Conservation (phyloP, 805 yeast species). For the Torulaspora franciscae region DNA sequence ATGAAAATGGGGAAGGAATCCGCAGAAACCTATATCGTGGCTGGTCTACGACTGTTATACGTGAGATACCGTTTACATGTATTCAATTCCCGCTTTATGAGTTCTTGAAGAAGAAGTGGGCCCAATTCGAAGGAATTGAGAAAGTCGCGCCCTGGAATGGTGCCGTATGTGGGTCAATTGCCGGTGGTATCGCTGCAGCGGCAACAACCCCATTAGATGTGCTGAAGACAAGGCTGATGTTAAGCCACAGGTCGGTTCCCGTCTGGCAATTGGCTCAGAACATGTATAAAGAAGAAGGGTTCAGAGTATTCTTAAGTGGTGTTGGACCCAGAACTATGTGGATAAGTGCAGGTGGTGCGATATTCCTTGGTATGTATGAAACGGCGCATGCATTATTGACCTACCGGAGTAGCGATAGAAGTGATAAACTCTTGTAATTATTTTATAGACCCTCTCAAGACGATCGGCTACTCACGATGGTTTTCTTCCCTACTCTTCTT, state of each 20-base stretch:
- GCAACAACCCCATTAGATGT: constrained; percentile 77
- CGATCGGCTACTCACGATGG: constrained; percentile 34
- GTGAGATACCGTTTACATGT: constrained; percentile 95
- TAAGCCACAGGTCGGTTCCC: constrained; percentile 47
- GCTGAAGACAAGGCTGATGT: constrained; percentile 80
- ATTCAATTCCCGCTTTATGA: constrained; percentile 96
- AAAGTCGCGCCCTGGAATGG: constrained; percentile 65
- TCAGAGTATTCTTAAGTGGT: constrained; percentile 68
- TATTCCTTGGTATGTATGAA: constrained; percentile 92
- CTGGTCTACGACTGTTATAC: constrained; percentile 83
- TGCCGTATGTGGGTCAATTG: constrained; percentile 75
- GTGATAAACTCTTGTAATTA: constrained; percentile 16
- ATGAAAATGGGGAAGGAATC: constrained; percentile 72
- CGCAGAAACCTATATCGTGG: constrained; percentile 83
- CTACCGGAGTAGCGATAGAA: constrained; percentile 5
- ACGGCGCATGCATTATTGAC: constrained; percentile 44
- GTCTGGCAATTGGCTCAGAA: constrained; percentile 45
- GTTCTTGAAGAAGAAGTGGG: constrained; percentile 60
- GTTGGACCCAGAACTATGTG: constrained; percentile 94
- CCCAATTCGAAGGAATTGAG: constrained; percentile 38
- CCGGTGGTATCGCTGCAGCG: constrained; percentile 82
- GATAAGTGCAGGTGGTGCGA: constrained; percentile 98
- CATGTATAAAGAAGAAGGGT: constrained; percentile 70
- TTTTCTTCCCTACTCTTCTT: constrained; percentile 42
- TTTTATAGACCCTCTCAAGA: neutral